Evolutionary conservation across 1,284 basidiomycete species (phyloP), one percentile per base, ranked within the genome.

Genomic region (Rhodotorula sp.): DNA sequence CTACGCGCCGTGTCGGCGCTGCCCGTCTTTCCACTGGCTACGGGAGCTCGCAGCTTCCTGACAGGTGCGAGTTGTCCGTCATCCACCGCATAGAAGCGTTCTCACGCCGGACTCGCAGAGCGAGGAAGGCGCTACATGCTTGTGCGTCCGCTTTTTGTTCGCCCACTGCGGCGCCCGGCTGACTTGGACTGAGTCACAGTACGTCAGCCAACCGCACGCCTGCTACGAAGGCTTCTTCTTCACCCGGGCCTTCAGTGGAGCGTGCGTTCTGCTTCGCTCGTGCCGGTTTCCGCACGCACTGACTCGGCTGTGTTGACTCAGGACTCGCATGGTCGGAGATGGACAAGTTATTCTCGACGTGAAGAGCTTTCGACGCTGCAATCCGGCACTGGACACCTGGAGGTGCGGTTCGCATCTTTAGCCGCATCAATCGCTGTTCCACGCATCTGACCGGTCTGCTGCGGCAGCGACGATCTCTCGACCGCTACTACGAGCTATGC

Each of bases 311-410:
- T 14, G n/a, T 23, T n/a, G 56, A 25, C 46, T 2, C 64, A 74
- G 73, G 7, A 45, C 62, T 4, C 67, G 64, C 3, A 42, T 67
- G 12, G 34, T 68, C 14, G 73, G 71, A 23, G 68, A 69, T 14
- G 73, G 73, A 2, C 71, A 71, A 5, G 71, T 74, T 42, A 48
- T 74, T 42, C 52, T 73, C 23, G 73, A 74, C 57, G 71, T 72
- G n/a, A 69, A 67, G 49, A 69, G 70, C 42, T 74, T 65, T 27
- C 61, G 73, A 14, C 67, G 66, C 4, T 42, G 46, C 14, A 72
- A 74, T 48, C 73, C 73, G 13, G 48, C 68, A 4, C 65, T 72
- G 42, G 68, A 74, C 45, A 50, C 58, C 21, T 74, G 71, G 68
- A 57, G 63, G 73, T 74, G n/a, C 19, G 71, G 13, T 9, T 1